These are phyloP conservation scores for Colletotrichum aenigma DNA, from an alignment of 2,329 filamentous ascomycete species.

Conservation along the genomic window DNA sequence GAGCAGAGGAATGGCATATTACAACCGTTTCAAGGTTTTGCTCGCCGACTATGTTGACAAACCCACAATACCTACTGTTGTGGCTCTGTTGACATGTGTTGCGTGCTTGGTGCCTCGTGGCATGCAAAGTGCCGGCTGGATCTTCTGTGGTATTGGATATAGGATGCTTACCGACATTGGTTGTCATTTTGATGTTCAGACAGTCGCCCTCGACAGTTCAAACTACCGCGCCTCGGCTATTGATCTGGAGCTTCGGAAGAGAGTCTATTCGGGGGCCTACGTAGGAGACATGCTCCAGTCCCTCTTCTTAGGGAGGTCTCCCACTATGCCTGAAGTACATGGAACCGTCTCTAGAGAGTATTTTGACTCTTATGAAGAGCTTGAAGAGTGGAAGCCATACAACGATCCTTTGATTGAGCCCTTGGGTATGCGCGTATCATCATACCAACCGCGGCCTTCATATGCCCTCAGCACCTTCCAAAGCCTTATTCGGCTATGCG, in stretches of 20 bases:
- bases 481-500: background rate
- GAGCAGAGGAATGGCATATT: constrained; percentile 39
- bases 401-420: background rate
- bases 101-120: background rate
- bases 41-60: constrained; percentile 35
- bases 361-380: background rate
- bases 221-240: background rate
- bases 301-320: background rate
- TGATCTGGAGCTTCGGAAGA: background rate
- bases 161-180: background rate
- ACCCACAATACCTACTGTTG: constrained; percentile 40
- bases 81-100: constrained; percentile 26
- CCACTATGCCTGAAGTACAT: background rate
- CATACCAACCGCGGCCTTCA: background rate
- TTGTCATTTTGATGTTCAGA: background rate
- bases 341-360: background rate
- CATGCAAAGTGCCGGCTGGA: background rate
- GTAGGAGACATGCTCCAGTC: background rate
- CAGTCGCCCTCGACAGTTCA: background rate
- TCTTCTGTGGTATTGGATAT: background rate
- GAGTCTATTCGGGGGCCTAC: background rate
- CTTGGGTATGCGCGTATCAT: background rate
- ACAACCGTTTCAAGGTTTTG: constrained; percentile 39
- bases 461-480: background rate
- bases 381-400: background rate